phyloP scores from a whole-genome alignment of 2,329 filamentous ascomycete species.

The Monosporascus sp. region DNA sequence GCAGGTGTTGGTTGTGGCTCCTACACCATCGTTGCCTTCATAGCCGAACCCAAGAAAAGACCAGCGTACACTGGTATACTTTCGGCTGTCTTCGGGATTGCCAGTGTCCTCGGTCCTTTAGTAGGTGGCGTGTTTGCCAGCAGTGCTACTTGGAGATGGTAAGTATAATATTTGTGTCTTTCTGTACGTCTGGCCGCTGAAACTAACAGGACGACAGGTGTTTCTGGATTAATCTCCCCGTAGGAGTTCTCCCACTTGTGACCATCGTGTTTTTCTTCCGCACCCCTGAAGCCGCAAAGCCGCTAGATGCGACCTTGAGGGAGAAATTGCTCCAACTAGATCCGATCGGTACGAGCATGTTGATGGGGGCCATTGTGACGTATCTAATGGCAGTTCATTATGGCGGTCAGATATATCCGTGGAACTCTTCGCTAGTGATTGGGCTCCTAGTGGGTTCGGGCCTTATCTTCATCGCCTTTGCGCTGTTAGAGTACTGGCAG shows the following conservation, averaged over 20 bases:
- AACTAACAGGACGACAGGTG: constrained; percentile 4
- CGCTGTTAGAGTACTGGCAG: too few species aligned
- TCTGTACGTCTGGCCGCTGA: too few species aligned
- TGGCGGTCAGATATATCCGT: too few species aligned
- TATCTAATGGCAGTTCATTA: too few species aligned
- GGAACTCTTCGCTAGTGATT: too few species aligned
- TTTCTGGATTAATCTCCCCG: constrained; percentile 17
- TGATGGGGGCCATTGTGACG: constrained; percentile 28
- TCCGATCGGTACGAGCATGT: constrained; percentile 22
- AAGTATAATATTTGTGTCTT: too few species aligned
- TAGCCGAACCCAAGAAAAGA: constrained; percentile 7
- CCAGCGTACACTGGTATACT: constrained; percentile 12
- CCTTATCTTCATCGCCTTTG: too few species aligned
- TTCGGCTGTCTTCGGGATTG: constrained; percentile 12
- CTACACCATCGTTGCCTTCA: constrained; percentile 13
- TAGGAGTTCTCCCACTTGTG: constrained; percentile 23
- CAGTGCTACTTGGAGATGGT: constrained; percentile 12
- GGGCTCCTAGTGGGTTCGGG: too few species aligned
- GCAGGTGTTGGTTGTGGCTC: constrained; percentile 13
- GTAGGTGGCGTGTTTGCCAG: constrained; percentile 14
- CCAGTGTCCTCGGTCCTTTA: constrained; percentile 10
- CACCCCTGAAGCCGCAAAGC: too few species aligned
- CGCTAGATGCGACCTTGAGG: neutral
- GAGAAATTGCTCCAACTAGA: constrained; percentile 15
- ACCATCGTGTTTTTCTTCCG: constrained; percentile 17